phyloP scores from a whole-genome alignment of 805 yeast genomes.

The Teunomyces barrocoloradensis region DNA sequence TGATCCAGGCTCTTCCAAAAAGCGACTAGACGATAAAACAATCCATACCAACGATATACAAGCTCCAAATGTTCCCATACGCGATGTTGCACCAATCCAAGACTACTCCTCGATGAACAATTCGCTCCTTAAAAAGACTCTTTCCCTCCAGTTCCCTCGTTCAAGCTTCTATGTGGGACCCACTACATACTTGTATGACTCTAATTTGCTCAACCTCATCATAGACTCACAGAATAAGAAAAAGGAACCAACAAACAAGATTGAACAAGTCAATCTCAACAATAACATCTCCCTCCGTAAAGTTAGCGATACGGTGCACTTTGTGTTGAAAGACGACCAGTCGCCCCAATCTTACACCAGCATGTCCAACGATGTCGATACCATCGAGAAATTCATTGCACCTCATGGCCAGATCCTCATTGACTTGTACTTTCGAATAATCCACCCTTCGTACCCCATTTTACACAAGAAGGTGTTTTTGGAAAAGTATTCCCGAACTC shows the following conservation, averaged over 20 bases:
- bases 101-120: conserved; percentile 65
- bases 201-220: conserved; percentile 61
- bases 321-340: conserved; percentile 77
- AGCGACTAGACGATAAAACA: conserved; percentile 7
- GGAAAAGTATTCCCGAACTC: conserved; percentile 88
- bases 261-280: conserved; percentile 77
- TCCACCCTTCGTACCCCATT: conserved; percentile 91
- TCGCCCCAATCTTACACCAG: conserved; percentile 63
- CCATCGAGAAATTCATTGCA: conserved; percentile 80
- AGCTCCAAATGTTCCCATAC: conserved; percentile 43
- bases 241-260: conserved; percentile 19
- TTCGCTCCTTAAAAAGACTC: conserved; percentile 63
- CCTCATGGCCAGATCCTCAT: conserved; percentile 86
- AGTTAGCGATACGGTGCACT: conserved; percentile 74
- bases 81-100: conserved; percentile 59
- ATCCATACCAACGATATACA: conserved; percentile 18
- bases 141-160: conserved; percentile 82
- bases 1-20: conserved; percentile 9
- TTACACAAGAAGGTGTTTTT: conserved; percentile 87
- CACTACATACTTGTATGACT: conserved; percentile 75
- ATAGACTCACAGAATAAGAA: conserved; percentile 32
- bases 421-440: conserved; percentile 76
- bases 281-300: conserved; percentile 67
- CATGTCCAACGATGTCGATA: conserved; percentile 76
- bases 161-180: conserved; percentile 89